These are phyloP conservation scores for Mrakia hoshinonis DNA, from an alignment of 768 basidiomycete species.

Conservation along the genomic window DNA sequence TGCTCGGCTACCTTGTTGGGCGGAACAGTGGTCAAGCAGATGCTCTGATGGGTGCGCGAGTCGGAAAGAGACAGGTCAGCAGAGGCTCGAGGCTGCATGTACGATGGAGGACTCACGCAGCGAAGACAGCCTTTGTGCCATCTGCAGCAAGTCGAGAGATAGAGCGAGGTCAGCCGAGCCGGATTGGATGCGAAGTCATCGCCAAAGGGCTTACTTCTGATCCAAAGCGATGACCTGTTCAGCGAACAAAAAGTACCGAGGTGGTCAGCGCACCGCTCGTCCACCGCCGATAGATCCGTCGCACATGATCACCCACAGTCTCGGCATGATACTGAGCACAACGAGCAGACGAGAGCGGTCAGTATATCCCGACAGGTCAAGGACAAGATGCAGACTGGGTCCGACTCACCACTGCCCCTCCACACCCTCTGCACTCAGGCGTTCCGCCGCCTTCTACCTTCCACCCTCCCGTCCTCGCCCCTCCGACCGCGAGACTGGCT, in stretches of 20 bases:
- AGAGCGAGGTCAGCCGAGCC: background rate
- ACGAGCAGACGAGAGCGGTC: background rate
- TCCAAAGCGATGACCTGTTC: conserved; percentile 16
- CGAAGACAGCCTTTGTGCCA: conserved; percentile 28
- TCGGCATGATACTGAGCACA: background rate
- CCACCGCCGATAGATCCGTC: background rate
- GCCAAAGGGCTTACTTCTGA: background rate
- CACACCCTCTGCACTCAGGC: conserved; percentile 23
- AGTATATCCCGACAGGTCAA: conserved; percentile 27
- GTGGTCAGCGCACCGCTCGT: background rate
- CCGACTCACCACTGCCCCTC: conserved; percentile 14
- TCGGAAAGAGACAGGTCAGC: conserved; percentile 28
- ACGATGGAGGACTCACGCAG: conserved; percentile 34
- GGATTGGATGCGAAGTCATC: conserved; percentile 32
- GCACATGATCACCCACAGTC: background rate
- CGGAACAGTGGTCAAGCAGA: conserved; percentile 35
- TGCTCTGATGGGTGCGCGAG: too few relatives aligned
- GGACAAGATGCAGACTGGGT: conserved; percentile 34
- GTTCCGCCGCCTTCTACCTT: background rate
- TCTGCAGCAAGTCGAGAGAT: conserved; percentile 1
- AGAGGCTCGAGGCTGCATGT: conserved; percentile 32
- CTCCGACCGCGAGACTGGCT: conserved; percentile 24
- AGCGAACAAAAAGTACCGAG: background rate
- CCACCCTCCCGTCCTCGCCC: conserved; percentile 26
- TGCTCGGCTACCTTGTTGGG: conserved; percentile 37